Evolutionary conservation across 345 rosid species (phyloP).

Genomic region (Physaria fendleri): DNA sequence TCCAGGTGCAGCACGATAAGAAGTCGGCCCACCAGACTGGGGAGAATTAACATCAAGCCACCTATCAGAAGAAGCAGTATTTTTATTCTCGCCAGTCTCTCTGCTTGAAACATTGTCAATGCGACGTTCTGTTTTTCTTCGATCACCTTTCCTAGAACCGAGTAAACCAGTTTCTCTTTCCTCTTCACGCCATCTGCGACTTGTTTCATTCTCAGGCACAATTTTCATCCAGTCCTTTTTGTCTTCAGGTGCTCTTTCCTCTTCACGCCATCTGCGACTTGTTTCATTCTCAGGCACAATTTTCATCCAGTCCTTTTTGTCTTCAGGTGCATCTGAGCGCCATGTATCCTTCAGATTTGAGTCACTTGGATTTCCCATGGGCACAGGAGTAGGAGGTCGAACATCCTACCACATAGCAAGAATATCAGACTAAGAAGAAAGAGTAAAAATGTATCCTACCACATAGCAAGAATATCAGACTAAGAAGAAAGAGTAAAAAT

Average conservation of each 20-base stretch:
- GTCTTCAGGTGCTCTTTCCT: slow-evolving; percentile 70
- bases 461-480: slow-evolving; percentile 2
- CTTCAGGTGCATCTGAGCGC: slow-evolving; percentile 63
- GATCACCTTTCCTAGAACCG: slow-evolving; percentile 53
- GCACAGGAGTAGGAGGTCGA: slow-evolving; percentile 36
- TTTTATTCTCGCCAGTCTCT: slow-evolving; percentile 46
- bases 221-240: slow-evolving; percentile 61
- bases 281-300: slow-evolving; percentile 40
- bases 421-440: neutral
- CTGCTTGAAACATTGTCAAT: slow-evolving; percentile 30
- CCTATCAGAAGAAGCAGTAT: slow-evolving; percentile 55
- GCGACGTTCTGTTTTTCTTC: slow-evolving; percentile 55
- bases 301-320: slow-evolving; percentile 65
- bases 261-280: slow-evolving; percentile 70
- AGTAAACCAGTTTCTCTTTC: slow-evolving; percentile 74
- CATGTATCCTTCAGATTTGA: slow-evolving; percentile 51
- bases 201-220: slow-evolving; percentile 41
- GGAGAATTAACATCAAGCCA: slow-evolving; percentile 55
- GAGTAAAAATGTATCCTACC: slow-evolving; percentile 22
- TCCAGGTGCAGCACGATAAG: slow-evolving; percentile 67
- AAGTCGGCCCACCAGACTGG: slow-evolving; percentile 46
- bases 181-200: slow-evolving; percentile 77
- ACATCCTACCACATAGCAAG: slow-evolving; percentile 39
- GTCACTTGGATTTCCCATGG: slow-evolving; percentile 44
- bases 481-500: neutral